Evolutionary conservation across 2,329 filamentous ascomycete species (phyloP).

Genomic region (Cytospora piceicola): DNA sequence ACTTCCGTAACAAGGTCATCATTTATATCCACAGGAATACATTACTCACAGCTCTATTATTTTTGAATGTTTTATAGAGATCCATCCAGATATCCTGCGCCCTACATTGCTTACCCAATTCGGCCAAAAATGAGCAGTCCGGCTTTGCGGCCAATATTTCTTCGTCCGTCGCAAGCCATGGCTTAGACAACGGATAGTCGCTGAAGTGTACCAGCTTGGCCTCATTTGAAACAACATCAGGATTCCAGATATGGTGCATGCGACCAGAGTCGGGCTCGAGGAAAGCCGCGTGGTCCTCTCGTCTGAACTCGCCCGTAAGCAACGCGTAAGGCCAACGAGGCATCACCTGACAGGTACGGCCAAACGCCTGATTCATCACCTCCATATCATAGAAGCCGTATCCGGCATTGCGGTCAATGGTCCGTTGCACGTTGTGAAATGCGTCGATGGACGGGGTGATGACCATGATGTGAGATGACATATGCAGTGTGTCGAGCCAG

Average conservation of each 20-base stretch:
- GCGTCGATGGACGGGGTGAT: conserved; percentile 61
- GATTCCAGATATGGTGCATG: neutral
- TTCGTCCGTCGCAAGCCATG: conserved; percentile 44
- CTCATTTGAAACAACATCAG: conserved; percentile 53
- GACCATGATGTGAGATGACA: conserved; percentile 66
- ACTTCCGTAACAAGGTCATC: neutral
- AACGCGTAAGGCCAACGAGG: conserved; percentile 67
- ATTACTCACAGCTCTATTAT: conserved; percentile 15
- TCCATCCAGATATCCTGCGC: conserved; percentile 18
- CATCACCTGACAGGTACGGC: conserved; percentile 60
- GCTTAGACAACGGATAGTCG: conserved; percentile 72
- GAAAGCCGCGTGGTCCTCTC: conserved; percentile 50
- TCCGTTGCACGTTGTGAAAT: conserved; percentile 44
- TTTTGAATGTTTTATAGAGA: conserved; percentile 7
- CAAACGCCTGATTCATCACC: conserved; percentile 65
- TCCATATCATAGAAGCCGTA: conserved; percentile 67
- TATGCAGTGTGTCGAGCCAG: conserved; percentile 61
- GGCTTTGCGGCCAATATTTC: conserved; percentile 39
- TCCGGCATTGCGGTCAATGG: conserved; percentile 32
- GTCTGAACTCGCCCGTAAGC: conserved; percentile 64
- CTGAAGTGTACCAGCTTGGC: conserved; percentile 72
- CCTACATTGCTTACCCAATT: conserved; percentile 8
- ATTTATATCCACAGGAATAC: neutral
- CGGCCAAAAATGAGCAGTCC: conserved; percentile 34
- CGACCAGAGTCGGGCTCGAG: conserved; percentile 19